Conservation (phyloP, 106 monocot genomes). For the Phalaenopsis aphrodite region DNA sequence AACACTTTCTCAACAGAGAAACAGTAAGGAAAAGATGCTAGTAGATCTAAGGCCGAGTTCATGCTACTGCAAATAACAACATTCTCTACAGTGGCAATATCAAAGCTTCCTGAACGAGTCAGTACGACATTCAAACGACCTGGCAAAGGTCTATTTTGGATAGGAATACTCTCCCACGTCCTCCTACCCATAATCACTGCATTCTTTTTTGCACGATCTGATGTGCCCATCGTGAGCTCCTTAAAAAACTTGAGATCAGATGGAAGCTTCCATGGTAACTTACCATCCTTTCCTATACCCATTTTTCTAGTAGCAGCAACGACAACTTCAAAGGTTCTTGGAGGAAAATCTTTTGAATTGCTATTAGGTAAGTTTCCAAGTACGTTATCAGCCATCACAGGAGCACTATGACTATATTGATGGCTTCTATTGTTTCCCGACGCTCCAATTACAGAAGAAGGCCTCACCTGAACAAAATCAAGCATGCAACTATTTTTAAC, state of each 20-base stretch:
- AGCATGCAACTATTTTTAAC: not conserved
- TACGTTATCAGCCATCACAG: slow-evolving; percentile 26
- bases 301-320: slow-evolving; percentile 74
- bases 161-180: slow-evolving; percentile 93
- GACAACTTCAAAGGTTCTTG: slow-evolving; percentile 75
- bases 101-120: slow-evolving; percentile 86
- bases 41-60: slow-evolving; percentile 62
- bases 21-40: slow-evolving; percentile 74
- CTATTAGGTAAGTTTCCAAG: slow-evolving; percentile 20
- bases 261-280: slow-evolving; percentile 78
- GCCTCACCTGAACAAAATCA: not conserved
- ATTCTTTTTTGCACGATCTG: slow-evolving; percentile 83
- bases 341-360: slow-evolving; percentile 20
- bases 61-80: slow-evolving; percentile 78
- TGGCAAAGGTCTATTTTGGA: slow-evolving; percentile 53
- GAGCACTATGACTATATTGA: slow-evolving; percentile 3
- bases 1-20: slow-evolving; percentile 85
- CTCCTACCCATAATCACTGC: slow-evolving; percentile 97
- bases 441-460: not conserved
- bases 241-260: slow-evolving; percentile 88
- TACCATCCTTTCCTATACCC: slow-evolving; percentile 92
- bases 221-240: slow-evolving; percentile 55
- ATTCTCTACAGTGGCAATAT: slow-evolving; percentile 67
- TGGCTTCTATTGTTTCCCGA: slow-evolving; percentile 1
- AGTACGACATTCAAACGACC: slow-evolving; percentile 86